Base-by-base conservation (phyloP, 768 basidiomycete species). In the Lactarius quietus region DNA sequence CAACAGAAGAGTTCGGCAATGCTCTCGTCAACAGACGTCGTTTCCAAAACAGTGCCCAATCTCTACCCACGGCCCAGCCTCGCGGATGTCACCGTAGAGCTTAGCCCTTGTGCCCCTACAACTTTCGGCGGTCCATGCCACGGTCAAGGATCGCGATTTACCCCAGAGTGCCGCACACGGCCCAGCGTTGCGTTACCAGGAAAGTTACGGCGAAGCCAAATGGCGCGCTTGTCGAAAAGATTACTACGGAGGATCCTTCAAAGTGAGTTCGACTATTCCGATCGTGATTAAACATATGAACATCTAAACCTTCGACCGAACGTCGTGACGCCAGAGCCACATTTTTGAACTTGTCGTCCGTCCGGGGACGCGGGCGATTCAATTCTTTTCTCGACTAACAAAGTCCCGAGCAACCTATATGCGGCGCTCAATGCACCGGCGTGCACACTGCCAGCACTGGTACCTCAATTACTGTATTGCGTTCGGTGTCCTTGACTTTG, bases 381-480 rank as follows among this genome's bases (percentile, higher is more conserved):
- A 14, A 26, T 66, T 9, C 67, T 79, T 6, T 62, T 82, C 59
- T 59, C 71, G 10, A 66, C 74, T 15, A 18, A 59, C 29, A 54
- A 74, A 18, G 65, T 79, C 9, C 73, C 78, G 3, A 82, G 36
- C 36, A 9, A 36, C 36, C 36, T 8, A 36, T 36, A 36, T 12
- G 2, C 12, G 10, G 36, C 36, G 10, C 36, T 36, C 36, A 36
- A 36, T 5, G 36, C 10, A 10, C 36, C 10, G 6, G 36, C 12
- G 5, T 12, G 36, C 33, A 35, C 33, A 35, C n/a, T n/a, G n/a
- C n/a, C n/a, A n/a, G n/a, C n/a, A n/a, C n/a, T n/a, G n/a, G n/a
- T n/a, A n/a, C n/a, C n/a, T n/a, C n/a, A n/a, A n/a, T n/a, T 35
- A 9, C 33, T 9, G 5, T 35, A 5, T 4, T 9, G 5, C 9